Evolutionary conservation across 257 asterid genomes (phyloP), one percentile per base, ranked within the genome.

Genomic region (Solanum tarapatanum): DNA sequence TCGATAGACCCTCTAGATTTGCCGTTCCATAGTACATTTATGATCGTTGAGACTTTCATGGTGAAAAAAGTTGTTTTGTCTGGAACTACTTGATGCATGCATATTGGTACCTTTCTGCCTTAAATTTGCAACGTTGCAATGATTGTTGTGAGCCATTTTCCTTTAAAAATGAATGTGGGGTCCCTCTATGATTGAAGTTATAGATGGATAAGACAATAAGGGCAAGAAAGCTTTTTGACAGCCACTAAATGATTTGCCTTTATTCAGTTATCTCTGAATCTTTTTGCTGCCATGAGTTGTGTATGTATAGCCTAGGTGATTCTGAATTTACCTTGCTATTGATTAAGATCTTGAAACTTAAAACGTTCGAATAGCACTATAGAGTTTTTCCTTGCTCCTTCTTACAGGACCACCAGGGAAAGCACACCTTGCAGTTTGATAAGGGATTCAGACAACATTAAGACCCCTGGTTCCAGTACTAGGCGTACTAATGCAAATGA

Each of bases 381-480:
- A 35, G 76, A 62, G 60, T 84, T 84, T 55, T 2, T 6, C 37
- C 6, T 66, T 43, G 58, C 43, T 84, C 28, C 7, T 84, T 43
- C 58, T 84, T 41, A 19, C 84, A 91, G 91, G 90, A 86, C 74
- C 70, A 86, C 88, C 17, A 86, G 93, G 84, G 93, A 91, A 83
- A 91, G 87, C 89, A 86, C 90, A 21, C 90, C 89, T 86, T 86
- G 91, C 90, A 88, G 84, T 83, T 55, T 88, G 86, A 89, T 86
- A 13, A 88, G 87, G 73, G 89, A 84, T 69, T 72, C 89, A 12
- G 90, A 84, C 37, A 17, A 45, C 87, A 79, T 82, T 75, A 88
- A 32, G 19, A 83, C 89, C 83, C 89, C 90, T 35, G 88, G 88
- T 41, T 91, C 91, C 35, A 89, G 90, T 86, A 87, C 88, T 16